A percentile compares a stretch with the other conserved stretches of the same genome.
phyloP scores from a whole-genome alignment of 1,284 basidiomycete species.

The Leucoagaricus sp. region DNA sequence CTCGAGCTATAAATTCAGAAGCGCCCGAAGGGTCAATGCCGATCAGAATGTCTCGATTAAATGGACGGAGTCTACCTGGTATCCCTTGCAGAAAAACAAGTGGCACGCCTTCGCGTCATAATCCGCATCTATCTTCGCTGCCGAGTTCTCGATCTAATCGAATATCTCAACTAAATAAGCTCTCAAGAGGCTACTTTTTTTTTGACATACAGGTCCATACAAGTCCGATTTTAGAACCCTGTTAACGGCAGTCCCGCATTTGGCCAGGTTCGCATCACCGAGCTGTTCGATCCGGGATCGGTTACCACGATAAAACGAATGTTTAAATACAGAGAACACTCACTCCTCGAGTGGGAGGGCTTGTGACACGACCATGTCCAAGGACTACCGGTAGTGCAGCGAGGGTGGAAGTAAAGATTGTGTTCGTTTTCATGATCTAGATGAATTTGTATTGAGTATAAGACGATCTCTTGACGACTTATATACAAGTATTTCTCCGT shows the following conservation, averaged over 20 bases:
- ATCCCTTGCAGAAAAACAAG: conserved; percentile 38
- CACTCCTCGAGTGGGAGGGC: conserved; percentile 30
- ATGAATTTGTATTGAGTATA: not conserved
- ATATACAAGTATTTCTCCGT: conserved; percentile 1
- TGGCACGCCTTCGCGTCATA: conserved; percentile 36
- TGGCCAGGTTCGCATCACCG: conserved; percentile 28
- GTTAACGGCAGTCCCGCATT: conserved; percentile 32
- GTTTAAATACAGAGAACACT: not conserved
- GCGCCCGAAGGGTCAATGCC: not conserved
- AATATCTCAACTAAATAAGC: not conserved
- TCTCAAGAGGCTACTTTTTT: not conserved
- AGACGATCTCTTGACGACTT: not conserved
- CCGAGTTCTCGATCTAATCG: conserved; percentile 35
- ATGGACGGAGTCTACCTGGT: conserved; percentile 25
- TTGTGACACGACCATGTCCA: conserved; percentile 32
- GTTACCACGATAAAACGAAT: not conserved
- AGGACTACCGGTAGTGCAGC: not conserved
- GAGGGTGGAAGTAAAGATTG: conserved; percentile 8
- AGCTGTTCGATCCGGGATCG: conserved; percentile 21
- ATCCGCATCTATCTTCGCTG: conserved; percentile 27
- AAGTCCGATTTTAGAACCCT: conserved; percentile 31
- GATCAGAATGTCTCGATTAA: not conserved
- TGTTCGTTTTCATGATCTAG: not conserved
- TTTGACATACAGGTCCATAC: conserved; percentile 29
- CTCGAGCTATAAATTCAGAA: conserved; percentile 24